These are phyloP conservation scores for Pholiota molesta DNA, from an alignment of 768 basidiomycete genomes.

Conservation along the genomic window DNA sequence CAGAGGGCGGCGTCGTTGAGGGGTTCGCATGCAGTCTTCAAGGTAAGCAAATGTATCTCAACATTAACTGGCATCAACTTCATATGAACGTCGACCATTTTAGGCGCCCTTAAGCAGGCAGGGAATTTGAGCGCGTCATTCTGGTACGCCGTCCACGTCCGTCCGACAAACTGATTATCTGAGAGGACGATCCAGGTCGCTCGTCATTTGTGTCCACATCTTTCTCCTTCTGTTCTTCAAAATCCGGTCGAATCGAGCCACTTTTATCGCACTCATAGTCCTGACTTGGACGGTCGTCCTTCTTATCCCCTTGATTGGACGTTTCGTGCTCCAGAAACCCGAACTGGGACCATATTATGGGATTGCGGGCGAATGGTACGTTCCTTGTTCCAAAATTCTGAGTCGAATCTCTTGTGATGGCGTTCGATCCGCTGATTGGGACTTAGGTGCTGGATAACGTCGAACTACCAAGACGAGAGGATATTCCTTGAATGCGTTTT, in stretches of 20 bases:
- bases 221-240: constrained; percentile 44
- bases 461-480: constrained; percentile 39
- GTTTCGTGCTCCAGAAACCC: constrained; percentile 34
- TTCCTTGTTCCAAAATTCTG: not conserved
- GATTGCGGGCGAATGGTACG: constrained; percentile 45
- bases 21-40: constrained; percentile 28
- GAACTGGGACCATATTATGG: constrained; percentile 45
- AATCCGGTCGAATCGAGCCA: constrained; percentile 18
- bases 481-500: constrained; percentile 47
- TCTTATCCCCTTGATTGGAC: constrained; percentile 39
- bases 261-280: constrained; percentile 30
- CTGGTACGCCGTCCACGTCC: constrained; percentile 22
- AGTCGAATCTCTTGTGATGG: no score
- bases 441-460: constrained; percentile 45
- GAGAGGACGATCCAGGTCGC: constrained; percentile 30
- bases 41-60: constrained; percentile 17
- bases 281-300: constrained; percentile 39
- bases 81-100: not conserved
- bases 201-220: constrained; percentile 24
- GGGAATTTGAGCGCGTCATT: constrained; percentile 46
- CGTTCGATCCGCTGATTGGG: no score
- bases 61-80: no score
- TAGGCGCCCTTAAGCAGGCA: constrained; percentile 21
- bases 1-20: constrained; percentile 18
- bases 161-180: not conserved